Evolutionary conservation across 1,284 basidiomycete genomes (phyloP), one percentile per base, ranked within the genome.

Genomic region (Neolentinus lepideus): DNA sequence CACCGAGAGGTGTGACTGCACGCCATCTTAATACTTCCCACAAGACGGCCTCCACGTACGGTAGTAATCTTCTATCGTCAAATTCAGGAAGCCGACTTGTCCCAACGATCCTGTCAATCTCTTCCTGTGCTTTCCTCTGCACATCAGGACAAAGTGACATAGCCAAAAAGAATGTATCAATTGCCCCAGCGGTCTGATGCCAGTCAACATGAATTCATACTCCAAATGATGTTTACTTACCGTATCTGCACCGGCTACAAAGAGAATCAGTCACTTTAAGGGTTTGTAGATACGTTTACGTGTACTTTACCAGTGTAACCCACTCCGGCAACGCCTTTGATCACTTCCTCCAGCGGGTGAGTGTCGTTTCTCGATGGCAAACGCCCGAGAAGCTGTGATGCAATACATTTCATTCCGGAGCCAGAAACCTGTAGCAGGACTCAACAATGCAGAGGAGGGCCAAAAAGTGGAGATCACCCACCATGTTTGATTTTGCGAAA

Each of bases 41-140:
- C 1, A 6, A 29, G 12, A 55, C 8, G 16, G 45, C 47, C 25
- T 26, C 27, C 54, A 55, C 47, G 25, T 50, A 50, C 9, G 54
- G 54, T 8, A 55, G 47, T 4, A 21, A 51, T 1, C 3, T 24
- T 33, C 22, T 3, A 33, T 50, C 54, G 6, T 36, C 25, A 33
- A 33, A 31, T 1, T n/a, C 2, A 1, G 54, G 47, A 3, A 55
- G 24, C 14, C 54, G 25, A 19, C 21, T 36, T 3, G 22, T 31
- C 27, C 51, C 51, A 31, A 52, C 51, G 22, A 26, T 36, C 11
- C 14, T 22, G 33, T 52, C 51, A 4, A 52, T 52, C 24, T 54
- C 51, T 21, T 21, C 29, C 51, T 52, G 51, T 22, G 51, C 51
- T 36, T 36, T 52, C 22, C 33, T 52, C 35, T 22, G 53, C 21